Evolutionary conservation across 164 flowering plant species (phyloP), one percentile per base, ranked within the genome.

Genomic region (Tinospora cordifolia): DNA sequence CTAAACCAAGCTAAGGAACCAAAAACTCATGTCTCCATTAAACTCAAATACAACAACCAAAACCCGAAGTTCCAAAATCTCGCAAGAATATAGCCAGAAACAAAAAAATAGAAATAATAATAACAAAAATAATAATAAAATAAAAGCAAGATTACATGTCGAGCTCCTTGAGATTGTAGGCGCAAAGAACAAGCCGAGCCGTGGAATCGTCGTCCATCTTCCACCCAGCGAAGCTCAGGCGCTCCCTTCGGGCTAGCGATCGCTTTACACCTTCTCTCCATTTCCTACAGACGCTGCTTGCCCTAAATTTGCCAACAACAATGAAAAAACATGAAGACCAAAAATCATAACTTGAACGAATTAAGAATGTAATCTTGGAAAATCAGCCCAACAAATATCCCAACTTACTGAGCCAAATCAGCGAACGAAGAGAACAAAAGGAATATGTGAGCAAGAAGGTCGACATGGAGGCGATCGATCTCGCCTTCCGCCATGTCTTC

Each of bases 181-280:
- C 97, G 47, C 72, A 67, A 47, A 71, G 79, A 67, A 91, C 86
- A 9, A 94, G 81, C 15, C 96, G 88, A 36, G 90, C 84, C 40
- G 87, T 86, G 72, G 96, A 87, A 2, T 89, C 89, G 76, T 94
- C 96, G 44, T 90, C 95, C 92, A 89, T 89, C 75, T 87, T 91
- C 85, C 89, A 86, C 14, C 95, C 93, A 63, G 93, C 83, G 69
- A 94, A 91, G 81, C 91, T 88, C 79, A 91, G 72, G 46, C 71
- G 83, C 74, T 86, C 78, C 67, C 83, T 90, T 73, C 90, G 69
- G 4, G 86, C 96, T 49, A 89, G 46, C 3, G 93, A 89, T 73
- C 81, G 84, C 76, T 84, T 86, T 84, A 94, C 96, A 10, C 87
- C 98, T 59, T 79, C 72, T 71, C 84, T 88, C 98, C 98, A 94